phyloP scores from a whole-genome alignment of 2,329 filamentous ascomycete species.

The Aureobasidium sp. region DNA sequence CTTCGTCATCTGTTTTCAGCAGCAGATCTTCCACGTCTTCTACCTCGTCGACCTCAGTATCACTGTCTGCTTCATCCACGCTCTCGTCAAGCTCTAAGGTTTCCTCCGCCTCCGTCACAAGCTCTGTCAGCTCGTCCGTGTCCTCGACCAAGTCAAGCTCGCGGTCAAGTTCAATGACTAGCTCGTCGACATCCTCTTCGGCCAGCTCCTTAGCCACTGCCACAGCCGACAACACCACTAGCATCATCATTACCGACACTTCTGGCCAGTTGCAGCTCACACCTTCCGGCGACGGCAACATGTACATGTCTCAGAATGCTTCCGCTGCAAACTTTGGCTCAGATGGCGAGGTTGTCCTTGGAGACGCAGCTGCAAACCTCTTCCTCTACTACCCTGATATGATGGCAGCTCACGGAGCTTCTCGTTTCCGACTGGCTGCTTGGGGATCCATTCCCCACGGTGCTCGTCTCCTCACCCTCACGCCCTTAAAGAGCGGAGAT shows the following conservation, averaged over 20 bases:
- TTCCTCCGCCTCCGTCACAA: neutral
- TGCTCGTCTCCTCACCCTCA: slow-evolving; percentile 11
- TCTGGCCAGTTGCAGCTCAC: neutral
- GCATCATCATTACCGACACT: slow-evolving; percentile 11
- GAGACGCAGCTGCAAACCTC: neutral
- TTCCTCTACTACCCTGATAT: slow-evolving; percentile 13
- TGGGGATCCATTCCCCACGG: slow-evolving; percentile 14
- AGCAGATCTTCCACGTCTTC: neutral
- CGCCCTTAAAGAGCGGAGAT: neutral
- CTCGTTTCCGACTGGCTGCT: slow-evolving; percentile 13
- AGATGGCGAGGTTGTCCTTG: neutral
- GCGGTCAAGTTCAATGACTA: neutral
- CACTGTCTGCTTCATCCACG: neutral
- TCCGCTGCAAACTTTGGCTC: neutral
- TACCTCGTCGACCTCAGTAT: neutral
- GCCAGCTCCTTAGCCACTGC: neutral
- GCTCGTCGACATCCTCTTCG: neutral
- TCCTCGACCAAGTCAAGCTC: neutral
- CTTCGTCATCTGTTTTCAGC: neutral
- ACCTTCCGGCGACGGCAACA: neutral
- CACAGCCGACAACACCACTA: neutral
- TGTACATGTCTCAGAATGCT: slow-evolving; percentile 8
- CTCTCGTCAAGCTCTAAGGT: too few species aligned
- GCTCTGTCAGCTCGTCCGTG: neutral
- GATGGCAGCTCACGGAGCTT: slow-evolving; percentile 11